phyloP scores from a whole-genome alignment of 192 early-diverging fungal species.

The Entrophospora sp. region DNA sequence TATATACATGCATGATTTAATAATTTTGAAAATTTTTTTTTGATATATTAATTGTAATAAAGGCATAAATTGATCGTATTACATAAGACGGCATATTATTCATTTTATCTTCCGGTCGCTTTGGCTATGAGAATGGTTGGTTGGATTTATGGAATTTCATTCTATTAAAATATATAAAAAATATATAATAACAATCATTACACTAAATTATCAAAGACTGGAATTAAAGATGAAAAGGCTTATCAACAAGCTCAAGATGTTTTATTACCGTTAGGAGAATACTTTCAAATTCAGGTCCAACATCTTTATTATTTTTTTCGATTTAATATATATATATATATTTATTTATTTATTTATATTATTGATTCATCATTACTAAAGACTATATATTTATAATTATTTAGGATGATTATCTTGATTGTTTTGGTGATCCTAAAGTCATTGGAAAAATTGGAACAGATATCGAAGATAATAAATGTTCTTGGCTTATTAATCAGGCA shows the following conservation, averaged over 20 bases:
- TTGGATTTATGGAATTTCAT: no score
- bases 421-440: constrained; percentile 78
- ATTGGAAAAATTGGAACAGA: constrained; percentile 99
- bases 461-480: constrained; percentile 99
- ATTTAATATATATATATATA: background rate
- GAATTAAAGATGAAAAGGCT: constrained; percentile 66
- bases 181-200: background rate
- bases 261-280: constrained; percentile 91
- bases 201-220: constrained; percentile 37
- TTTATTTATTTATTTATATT: background rate
- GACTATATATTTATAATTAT: background rate
- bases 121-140: constrained; percentile 80
- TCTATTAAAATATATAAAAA: background rate
- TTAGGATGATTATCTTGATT: constrained; percentile 94
- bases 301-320: no score
- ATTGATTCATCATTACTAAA: no score
- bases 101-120: constrained; percentile 97
- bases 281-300: constrained; percentile 96
- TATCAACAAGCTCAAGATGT: constrained; percentile 79
- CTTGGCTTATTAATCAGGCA: constrained; percentile 94
- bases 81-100: constrained; percentile 99
- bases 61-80: constrained; percentile 87
- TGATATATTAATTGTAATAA: no score
- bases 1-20: background rate
- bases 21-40: background rate